Evolutionary conservation across 2,329 filamentous ascomycete genomes (phyloP).

Genomic region (Aspergillus sp.): DNA sequence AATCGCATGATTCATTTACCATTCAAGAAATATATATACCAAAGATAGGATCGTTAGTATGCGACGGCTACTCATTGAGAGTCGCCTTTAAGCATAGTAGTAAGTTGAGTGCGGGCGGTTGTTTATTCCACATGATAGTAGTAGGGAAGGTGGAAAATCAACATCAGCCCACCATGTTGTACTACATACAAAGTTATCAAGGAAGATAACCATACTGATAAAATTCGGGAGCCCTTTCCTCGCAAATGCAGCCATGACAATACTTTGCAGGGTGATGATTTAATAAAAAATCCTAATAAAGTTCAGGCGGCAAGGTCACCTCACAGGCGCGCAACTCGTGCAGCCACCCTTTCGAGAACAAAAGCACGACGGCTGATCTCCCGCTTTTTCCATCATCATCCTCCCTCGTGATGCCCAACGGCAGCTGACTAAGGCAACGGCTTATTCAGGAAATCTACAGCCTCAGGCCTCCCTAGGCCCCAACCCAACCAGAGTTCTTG

Average conservation of each 20-base stretch:
- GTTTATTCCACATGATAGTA: no score
- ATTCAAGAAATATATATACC: background rate
- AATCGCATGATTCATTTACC: no score
- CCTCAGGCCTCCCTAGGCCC: slow-evolving; percentile 7
- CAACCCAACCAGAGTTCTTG: slow-evolving; percentile 7
- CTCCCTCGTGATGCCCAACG: slow-evolving; percentile 11
- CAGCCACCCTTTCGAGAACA: background rate
- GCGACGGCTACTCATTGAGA: no score
- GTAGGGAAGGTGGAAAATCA: no score
- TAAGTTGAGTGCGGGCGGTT: no score
- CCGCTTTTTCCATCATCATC: slow-evolving; percentile 1
- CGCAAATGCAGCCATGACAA: background rate
- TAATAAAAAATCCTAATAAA: background rate
- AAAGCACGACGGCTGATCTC: slow-evolving; percentile 16
- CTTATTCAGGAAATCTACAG: slow-evolving; percentile 10
- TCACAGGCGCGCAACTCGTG: background rate
- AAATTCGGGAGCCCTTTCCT: background rate
- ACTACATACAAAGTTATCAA: no score
- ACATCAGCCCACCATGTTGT: no score
- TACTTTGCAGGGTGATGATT: background rate
- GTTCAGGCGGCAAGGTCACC: background rate
- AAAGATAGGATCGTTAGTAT: no score
- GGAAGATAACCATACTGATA: no score
- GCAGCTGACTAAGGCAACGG: slow-evolving; percentile 18
- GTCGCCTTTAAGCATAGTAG: no score